A percentile compares a stretch with the other conserved stretches of the same genome.
Evolutionary conservation across 2,329 filamentous ascomycete genomes (phyloP).

Genomic region (Alternaria sp.): DNA sequence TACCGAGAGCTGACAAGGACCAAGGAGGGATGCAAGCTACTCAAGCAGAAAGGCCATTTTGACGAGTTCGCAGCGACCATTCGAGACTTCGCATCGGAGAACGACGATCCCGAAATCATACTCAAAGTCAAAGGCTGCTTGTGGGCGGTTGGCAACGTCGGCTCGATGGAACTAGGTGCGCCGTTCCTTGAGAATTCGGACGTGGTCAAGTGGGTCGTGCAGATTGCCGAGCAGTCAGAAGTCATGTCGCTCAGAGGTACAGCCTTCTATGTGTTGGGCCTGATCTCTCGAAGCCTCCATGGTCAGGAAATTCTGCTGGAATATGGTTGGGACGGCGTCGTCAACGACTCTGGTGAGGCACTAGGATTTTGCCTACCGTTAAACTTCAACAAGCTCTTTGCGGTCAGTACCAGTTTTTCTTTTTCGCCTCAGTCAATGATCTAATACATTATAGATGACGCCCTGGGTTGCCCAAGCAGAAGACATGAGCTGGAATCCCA

Average conservation of each 20-base stretch:
- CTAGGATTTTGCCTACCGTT: conserved; percentile 87
- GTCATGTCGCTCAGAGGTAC: conserved; percentile 95
- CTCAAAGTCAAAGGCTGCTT: conserved; percentile 96
- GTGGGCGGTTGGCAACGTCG: conserved; percentile 98
- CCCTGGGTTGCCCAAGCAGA: conserved; percentile 47
- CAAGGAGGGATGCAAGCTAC: conserved; percentile 85
- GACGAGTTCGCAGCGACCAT: conserved; percentile 91
- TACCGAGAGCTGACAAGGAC: conserved; percentile 95
- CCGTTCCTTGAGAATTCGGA: conserved; percentile 91
- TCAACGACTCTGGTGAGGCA: conserved; percentile 81
- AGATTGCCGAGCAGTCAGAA: conserved; percentile 85
- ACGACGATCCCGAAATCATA: conserved; percentile 83
- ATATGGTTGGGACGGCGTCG: conserved; percentile 91
- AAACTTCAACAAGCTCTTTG: conserved; percentile 80
- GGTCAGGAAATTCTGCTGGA: conserved; percentile 91
- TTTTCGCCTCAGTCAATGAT: background rate
- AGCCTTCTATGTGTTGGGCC: conserved; percentile 91
- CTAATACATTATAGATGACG: conserved; percentile 46
- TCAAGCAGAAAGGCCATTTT: conserved; percentile 95
- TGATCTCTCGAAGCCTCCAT: conserved; percentile 91
- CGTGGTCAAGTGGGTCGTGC: conserved; percentile 85
- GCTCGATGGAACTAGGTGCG: conserved; percentile 95
- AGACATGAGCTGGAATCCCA: conserved; percentile 44
- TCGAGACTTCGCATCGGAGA: conserved; percentile 83
- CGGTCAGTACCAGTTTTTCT: conserved; percentile 55